Evolutionary conservation across 768 basidiomycete species (phyloP).

Genomic region (Trametes punicea): DNA sequence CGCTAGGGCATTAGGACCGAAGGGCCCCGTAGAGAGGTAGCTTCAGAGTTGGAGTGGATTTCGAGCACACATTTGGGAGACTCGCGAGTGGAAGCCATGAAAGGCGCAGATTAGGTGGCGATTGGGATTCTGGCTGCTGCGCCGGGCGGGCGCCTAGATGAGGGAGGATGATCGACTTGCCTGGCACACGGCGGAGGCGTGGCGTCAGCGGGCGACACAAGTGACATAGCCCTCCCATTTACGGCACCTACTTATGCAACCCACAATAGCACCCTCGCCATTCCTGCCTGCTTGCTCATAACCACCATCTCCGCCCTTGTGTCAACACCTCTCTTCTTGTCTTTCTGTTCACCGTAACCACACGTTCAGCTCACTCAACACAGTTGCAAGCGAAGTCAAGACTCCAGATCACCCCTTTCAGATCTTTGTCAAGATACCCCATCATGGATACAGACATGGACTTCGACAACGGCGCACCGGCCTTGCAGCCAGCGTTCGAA

Average conservation of each 20-base stretch:
- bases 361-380: not conserved
- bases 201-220: slow-evolving; percentile 20
- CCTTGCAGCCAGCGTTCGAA: slow-evolving; percentile 34
- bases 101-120: not conserved
- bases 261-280: slow-evolving; percentile 21
- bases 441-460: slow-evolving; percentile 84
- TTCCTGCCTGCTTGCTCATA: slow-evolving; percentile 3
- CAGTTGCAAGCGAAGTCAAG: not conserved
- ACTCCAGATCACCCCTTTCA: not conserved
- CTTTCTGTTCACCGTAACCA: not conserved
- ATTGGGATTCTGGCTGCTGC: not conserved
- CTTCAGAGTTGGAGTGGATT: slow-evolving; percentile 6
- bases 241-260: slow-evolving; percentile 13
- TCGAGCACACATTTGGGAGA: not conserved
- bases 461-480: slow-evolving; percentile 42
- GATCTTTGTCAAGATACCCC: slow-evolving; percentile 9
- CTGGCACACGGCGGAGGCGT: slow-evolving; percentile 27
- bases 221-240: slow-evolving; percentile 16
- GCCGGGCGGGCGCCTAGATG: slow-evolving; percentile 21
- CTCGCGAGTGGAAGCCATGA: not conserved
- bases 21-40: slow-evolving; percentile 2
- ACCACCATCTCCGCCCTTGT: slow-evolving; percentile 14
- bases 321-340: not conserved
- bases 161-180: slow-evolving; percentile 17
- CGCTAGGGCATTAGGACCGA: not conserved